These are phyloP conservation scores for Colletotrichum shisoi DNA, from an alignment of 2,329 filamentous ascomycete species.

Conservation along the genomic window DNA sequence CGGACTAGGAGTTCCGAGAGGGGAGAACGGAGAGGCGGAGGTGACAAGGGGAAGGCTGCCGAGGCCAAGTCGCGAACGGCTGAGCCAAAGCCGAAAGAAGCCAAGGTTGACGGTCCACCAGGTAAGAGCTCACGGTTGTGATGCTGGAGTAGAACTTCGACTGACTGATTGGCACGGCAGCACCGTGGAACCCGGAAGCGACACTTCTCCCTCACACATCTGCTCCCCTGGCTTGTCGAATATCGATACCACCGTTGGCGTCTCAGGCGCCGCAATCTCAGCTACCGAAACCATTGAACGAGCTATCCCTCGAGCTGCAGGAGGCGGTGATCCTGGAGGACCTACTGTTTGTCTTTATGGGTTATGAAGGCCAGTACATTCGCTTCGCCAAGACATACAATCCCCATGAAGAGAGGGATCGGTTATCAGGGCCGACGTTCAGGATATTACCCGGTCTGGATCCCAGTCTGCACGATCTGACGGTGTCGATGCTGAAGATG, in stretches of 20 bases:
- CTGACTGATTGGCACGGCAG: conserved; percentile 43
- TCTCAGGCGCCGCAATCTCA: conserved; percentile 72
- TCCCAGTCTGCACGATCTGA: conserved; percentile 87
- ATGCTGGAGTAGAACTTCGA: not conserved
- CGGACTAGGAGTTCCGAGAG: conserved; percentile 67
- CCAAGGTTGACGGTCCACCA: conserved; percentile 58
- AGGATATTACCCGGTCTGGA: conserved; percentile 84
- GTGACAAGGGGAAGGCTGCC: conserved; percentile 48
- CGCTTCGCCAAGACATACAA: conserved; percentile 85
- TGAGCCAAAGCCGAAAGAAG: conserved; percentile 56
- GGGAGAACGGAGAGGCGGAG: conserved; percentile 55
- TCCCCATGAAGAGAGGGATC: conserved; percentile 83
- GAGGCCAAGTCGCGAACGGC: conserved; percentile 55
- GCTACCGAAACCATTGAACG: conserved; percentile 71
- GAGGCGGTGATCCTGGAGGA: conserved; percentile 90
- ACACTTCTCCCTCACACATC: conserved; percentile 72
- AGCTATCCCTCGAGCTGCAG: conserved; percentile 80
- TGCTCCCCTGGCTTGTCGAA: conserved; percentile 74
- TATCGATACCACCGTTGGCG: conserved; percentile 75
- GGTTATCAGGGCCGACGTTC: conserved; percentile 82
- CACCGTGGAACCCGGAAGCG: conserved; percentile 80
- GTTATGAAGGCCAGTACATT: conserved; percentile 97
- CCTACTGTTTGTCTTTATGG: conserved; percentile 94
- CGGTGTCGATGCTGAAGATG: conserved; percentile 88
- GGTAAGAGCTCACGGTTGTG: conserved; percentile 50